phyloP scores from a whole-genome alignment of 495 filamentous ascomycete species.

The Patellaria atrata region DNA sequence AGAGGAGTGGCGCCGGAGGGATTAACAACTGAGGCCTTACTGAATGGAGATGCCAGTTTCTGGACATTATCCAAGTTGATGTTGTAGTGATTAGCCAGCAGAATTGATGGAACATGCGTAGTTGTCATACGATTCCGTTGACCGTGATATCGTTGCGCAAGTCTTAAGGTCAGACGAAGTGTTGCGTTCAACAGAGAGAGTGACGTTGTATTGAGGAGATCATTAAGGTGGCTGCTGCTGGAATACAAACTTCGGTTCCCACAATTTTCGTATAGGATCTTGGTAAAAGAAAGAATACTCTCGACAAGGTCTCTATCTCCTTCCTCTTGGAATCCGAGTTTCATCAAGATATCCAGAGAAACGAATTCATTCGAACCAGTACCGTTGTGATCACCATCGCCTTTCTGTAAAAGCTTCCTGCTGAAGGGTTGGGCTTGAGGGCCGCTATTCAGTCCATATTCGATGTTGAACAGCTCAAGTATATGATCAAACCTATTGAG shows the following conservation, averaged over 20 bases:
- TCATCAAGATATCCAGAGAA: constrained; percentile 32
- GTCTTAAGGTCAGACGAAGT: constrained; percentile 60
- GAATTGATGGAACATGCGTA: constrained; percentile 48
- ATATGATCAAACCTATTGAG: constrained; percentile 89
- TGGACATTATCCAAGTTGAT: constrained; percentile 83
- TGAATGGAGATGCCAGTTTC: constrained; percentile 68
- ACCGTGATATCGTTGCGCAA: constrained; percentile 86
- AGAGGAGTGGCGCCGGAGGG: constrained; percentile 29
- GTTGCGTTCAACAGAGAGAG: constrained; percentile 58
- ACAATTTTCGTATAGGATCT: constrained; percentile 79
- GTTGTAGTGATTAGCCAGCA: constrained; percentile 81
- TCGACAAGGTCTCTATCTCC: constrained; percentile 71
- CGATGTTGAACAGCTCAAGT: constrained; percentile 63
- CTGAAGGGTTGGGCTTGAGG: constrained; percentile 66
- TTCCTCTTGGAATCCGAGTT: constrained; percentile 49
- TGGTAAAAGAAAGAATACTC: constrained; percentile 67
- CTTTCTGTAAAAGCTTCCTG: constrained; percentile 44
- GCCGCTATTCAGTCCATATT: constrained; percentile 66
- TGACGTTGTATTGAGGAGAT: constrained; percentile 75
- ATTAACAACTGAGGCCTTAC: constrained; percentile 39
- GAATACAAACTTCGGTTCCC: constrained; percentile 93
- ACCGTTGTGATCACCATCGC: constrained; percentile 31
- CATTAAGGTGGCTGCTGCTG: constrained; percentile 76
- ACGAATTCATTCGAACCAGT: constrained; percentile 21
- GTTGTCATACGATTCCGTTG: constrained; percentile 56